Evolutionary conservation across 2,329 filamentous ascomycete species (phyloP), one percentile per base, ranked within the genome.

Genomic region (Dendryphion nanum): DNA sequence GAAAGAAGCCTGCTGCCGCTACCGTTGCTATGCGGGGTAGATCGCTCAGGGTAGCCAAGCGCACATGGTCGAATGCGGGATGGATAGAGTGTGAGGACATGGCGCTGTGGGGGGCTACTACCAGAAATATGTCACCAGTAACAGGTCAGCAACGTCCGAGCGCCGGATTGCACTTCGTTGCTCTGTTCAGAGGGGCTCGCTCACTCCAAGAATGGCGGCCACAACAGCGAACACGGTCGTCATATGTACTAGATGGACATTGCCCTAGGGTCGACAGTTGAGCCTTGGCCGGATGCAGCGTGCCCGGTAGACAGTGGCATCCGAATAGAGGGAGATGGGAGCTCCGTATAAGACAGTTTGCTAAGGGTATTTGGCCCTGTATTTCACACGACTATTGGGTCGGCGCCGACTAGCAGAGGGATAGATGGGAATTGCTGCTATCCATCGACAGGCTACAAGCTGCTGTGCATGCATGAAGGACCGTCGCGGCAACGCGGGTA

Each of bases 1-100:
- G 50, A 41, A 47, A 59, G 42, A 61, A 61, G 17, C 55, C 53
- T 14, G 56, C 51, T 12, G 56, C 52, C 21, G 55, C 57, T 18
- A 61, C 56, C 7, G 49, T 42, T 4, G 55, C 51, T 31, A 61
- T 57, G 23, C 55, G 51, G 33, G 37, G 29, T 30, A 61, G 33
- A 24, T 61, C 55, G 5, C 48, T 36, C 13, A 41, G 17, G 6
- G 47, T 58, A 4, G 54, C 57, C n/a, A 55, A 33, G 12, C 18
- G 31, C 20, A 33, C 18, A 26, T 35, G 8, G 8, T 54, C 41
- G 18, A 54, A 42, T 28, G 35, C 18, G 14, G 54, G 48, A 24
- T 47, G 17, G 30, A 24, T n/a, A n/a, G n/a, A n/a, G n/a, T n/a
- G n/a, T n/a, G n/a, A n/a, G n/a, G n/a, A n/a, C n/a, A n/a, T n/a